Evolutionary conservation across 148 eudicot species (phyloP).

Genomic region (Camellia lanceoleosa): DNA sequence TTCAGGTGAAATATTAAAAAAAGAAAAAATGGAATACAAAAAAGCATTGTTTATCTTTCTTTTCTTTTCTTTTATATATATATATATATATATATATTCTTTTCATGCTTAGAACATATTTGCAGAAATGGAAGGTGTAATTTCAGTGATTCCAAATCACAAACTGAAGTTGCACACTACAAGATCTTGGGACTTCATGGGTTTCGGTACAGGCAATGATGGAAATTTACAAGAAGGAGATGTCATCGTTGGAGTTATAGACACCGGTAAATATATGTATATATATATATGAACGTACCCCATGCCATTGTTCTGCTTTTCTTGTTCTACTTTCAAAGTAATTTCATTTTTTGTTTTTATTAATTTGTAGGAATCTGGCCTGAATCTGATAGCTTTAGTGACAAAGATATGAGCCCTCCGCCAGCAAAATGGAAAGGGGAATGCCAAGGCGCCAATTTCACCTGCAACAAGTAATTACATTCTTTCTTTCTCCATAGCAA

Average conservation of each 20-base stretch:
- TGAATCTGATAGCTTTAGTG: not conserved
- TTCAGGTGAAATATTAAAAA: not conserved
- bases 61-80: too few relatives aligned
- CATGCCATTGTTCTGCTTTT: too few relatives aligned
- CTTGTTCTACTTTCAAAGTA: too few relatives aligned
- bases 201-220: not conserved
- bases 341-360: too few relatives aligned
- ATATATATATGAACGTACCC: too few relatives aligned
- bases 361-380: conserved; percentile 16
- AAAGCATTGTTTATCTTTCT: too few relatives aligned
- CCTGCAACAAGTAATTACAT: conserved; percentile 11
- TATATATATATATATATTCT: too few relatives aligned
- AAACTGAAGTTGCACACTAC: conserved; percentile 12
- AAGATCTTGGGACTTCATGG: conserved; percentile 14
- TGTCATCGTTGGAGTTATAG: conserved; percentile 5
- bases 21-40: too few relatives aligned
- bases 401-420: conserved; percentile 10
- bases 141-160: conserved; percentile 8
- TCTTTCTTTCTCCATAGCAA: not conserved
- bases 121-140: conserved; percentile 5
- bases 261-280: conserved; percentile 6
- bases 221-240: not conserved
- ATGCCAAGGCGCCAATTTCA: conserved; percentile 22
- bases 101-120: not conserved
- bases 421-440: conserved; percentile 26